These are phyloP conservation scores for Chrysoporthe puriensis DNA, from an alignment of 2,329 filamentous ascomycete species.

Conservation along the genomic window DNA sequence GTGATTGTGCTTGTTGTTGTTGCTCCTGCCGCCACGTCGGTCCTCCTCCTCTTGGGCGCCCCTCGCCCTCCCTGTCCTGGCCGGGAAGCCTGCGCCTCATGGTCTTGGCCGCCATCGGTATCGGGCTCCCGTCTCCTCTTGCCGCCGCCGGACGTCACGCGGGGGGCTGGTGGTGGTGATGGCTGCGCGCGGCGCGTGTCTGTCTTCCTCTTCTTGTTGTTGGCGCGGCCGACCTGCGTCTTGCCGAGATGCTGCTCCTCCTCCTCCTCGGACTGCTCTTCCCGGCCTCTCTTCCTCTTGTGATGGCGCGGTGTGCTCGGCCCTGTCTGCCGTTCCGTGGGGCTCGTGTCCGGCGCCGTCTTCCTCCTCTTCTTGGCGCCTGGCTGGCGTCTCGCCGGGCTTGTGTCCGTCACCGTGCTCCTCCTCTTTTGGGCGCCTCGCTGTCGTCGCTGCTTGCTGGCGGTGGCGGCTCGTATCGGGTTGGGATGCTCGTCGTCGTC, in stretches of 20 bases:
- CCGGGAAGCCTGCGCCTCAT: not conserved
- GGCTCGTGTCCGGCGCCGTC: no score
- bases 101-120: not conserved
- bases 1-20: not conserved
- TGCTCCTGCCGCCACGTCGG: not conserved
- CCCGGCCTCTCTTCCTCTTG: slow-evolving; percentile 6
- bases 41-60: slow-evolving; percentile 6
- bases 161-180: not conserved
- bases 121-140: slow-evolving; percentile 6
- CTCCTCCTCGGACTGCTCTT: no score
- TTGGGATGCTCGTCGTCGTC: no score
- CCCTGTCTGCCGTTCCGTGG: not conserved
- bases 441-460: no score
- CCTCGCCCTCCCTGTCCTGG: not conserved
- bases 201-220: slow-evolving; percentile 3
- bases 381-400: no score
- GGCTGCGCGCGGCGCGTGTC: not conserved
- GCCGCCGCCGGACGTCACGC: not conserved
- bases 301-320: slow-evolving; percentile 11
- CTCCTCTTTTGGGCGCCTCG: no score
- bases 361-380: not conserved
- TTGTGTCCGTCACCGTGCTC: no score
- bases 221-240: not conserved
- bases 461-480: no score
- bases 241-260: not conserved